These are phyloP conservation scores for Aspergillus carlsbadensis DNA, from an alignment of 495 filamentous ascomycete genomes.

Conservation along the genomic window DNA sequence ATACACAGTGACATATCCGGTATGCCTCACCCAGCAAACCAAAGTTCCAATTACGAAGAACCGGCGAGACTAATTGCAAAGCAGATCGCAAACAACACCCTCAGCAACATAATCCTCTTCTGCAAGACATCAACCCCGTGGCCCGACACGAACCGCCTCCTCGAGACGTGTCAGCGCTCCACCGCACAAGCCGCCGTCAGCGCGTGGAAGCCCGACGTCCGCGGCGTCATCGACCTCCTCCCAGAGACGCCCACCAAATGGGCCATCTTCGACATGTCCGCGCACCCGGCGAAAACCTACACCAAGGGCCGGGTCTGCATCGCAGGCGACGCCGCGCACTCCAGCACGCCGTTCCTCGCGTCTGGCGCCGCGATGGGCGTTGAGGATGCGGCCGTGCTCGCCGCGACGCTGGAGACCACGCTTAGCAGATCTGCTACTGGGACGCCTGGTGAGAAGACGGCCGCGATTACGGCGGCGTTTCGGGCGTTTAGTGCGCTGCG, in stretches of 20 bases:
- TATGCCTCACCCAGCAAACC: too few species aligned
- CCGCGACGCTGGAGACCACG: background rate
- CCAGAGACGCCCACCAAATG: background rate
- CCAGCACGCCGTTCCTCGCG: background rate
- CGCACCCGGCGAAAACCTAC: background rate
- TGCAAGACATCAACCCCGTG: constrained; percentile 39
- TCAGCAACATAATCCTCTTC: constrained; percentile 43
- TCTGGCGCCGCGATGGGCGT: constrained; percentile 3
- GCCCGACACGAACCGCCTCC: constrained; percentile 22
- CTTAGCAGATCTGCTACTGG: background rate
- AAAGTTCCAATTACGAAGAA: too few species aligned
- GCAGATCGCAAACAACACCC: constrained; percentile 14
- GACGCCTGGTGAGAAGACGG: background rate
- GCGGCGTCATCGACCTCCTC: background rate
- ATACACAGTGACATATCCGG: constrained; percentile 44
- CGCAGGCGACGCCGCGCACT: constrained; percentile 1
- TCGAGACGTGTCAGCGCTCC: background rate
- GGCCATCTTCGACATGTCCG: background rate
- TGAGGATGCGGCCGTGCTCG: constrained; percentile 1
- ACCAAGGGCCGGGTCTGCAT: background rate
- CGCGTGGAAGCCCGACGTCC: background rate
- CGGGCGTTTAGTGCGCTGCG: background rate
- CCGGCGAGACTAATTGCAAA: background rate
- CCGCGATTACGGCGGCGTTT: background rate
- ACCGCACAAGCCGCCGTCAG: background rate